Percentiles rank a stretch among this genome's conserved stretches.
Evolutionary conservation across 2,329 filamentous ascomycete genomes (phyloP).

Genomic region (Emergomyces africanus): DNA sequence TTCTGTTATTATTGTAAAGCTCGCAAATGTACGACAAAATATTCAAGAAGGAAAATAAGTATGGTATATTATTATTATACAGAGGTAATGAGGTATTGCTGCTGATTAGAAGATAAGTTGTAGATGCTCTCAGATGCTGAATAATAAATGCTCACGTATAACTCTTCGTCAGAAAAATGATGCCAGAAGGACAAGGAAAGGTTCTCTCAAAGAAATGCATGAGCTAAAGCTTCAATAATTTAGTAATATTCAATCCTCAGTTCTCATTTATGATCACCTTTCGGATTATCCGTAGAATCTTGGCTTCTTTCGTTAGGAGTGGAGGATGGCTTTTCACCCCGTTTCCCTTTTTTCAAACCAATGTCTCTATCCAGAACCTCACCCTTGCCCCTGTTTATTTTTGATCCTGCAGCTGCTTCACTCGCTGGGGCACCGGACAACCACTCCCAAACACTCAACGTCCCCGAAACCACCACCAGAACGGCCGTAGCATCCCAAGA

Average conservation of each 20-base stretch:
- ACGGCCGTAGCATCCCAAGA: conserved; percentile 44
- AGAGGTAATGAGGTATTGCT: background rate
- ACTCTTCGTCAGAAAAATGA: background rate
- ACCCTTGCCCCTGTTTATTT: background rate
- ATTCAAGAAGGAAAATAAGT: background rate
- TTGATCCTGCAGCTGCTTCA: background rate
- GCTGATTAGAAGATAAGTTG: background rate
- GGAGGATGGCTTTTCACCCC: background rate
- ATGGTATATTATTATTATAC: background rate
- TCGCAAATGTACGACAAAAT: background rate
- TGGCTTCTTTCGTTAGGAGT: background rate
- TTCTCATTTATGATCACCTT: background rate
- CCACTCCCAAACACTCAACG: background rate
- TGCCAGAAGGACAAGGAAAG: background rate
- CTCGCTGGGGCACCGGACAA: background rate
- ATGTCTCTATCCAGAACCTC: background rate
- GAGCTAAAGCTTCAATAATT: background rate
- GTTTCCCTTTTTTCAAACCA: background rate
- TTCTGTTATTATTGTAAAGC: background rate
- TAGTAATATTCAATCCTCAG: background rate
- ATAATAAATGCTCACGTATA: too few species aligned
- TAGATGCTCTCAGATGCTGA: background rate
- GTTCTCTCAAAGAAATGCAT: background rate
- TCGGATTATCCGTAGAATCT: background rate
- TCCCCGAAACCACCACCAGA: conserved; percentile 16